Evolutionary conservation across 75 land plant genomes (phyloP).

Genomic region (Sequoiadendron giganteum): DNA sequence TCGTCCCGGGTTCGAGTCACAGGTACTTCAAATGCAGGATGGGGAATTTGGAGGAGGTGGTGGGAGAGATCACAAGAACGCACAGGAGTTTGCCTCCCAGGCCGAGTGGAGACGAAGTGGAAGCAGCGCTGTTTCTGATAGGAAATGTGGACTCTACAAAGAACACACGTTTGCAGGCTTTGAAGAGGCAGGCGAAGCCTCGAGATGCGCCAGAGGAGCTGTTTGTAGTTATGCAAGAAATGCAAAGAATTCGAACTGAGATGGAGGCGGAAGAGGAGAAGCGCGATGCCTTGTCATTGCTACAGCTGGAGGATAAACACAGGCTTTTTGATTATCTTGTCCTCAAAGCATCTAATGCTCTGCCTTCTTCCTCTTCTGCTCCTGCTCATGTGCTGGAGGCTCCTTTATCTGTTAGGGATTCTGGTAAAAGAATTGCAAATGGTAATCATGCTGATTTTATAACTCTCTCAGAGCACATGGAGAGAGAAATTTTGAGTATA

Average conservation of each 20-base stretch:
- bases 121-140: slow-evolving; percentile 46
- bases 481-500: too few species aligned
- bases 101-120: slow-evolving; percentile 56
- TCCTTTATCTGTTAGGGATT: background rate
- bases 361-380: slow-evolving; percentile 12
- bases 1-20: too few species aligned
- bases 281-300: too few species aligned
- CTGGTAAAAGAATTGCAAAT: too few species aligned
- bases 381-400: background rate
- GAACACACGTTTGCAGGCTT: slow-evolving; percentile 29
- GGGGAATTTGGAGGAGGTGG: slow-evolving; percentile 29
- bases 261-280: too few species aligned
- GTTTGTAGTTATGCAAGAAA: slow-evolving; percentile 16
- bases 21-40: background rate
- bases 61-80: slow-evolving; percentile 51
- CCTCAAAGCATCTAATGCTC: slow-evolving; percentile 36
- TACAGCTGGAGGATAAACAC: slow-evolving; percentile 42
- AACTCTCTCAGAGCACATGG: too few species aligned
- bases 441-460: too few species aligned
- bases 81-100: slow-evolving; percentile 42
- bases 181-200: slow-evolving; percentile 33
- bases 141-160: slow-evolving; percentile 24
- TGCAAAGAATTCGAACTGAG: too few species aligned
- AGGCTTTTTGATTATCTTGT: slow-evolving; percentile 44
- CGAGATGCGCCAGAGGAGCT: slow-evolving; percentile 49